phyloP scores from a whole-genome alignment of 306 rosid genomes.

The Psophocarpus tetragonolobus region DNA sequence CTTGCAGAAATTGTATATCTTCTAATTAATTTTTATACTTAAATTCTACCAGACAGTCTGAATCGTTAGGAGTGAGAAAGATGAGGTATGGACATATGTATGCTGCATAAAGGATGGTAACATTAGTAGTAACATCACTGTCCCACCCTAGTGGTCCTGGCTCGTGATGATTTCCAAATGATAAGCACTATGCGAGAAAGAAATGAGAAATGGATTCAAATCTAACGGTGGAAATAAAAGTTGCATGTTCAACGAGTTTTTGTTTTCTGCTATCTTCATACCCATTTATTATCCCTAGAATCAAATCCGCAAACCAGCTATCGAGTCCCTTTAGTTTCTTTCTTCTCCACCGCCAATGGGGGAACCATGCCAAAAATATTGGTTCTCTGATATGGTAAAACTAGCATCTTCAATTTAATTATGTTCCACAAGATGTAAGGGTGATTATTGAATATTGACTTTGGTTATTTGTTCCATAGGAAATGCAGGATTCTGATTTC shows the following conservation, averaged over 20 bases:
- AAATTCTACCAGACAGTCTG: not conserved
- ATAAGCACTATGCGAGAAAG: not conserved
- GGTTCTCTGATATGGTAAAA: conserved; percentile 36
- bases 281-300: not conserved
- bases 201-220: not conserved
- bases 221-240: conserved; percentile 31
- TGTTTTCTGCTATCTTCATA: not conserved
- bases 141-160: not conserved
- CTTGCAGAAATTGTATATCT: not conserved
- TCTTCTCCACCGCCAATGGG: conserved; percentile 21
- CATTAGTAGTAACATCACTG: conserved; percentile 25
- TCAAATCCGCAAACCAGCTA: not conserved
- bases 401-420: not conserved
- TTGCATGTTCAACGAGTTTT: conserved; percentile 40
- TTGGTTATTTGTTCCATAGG: not conserved
- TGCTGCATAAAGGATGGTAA: not conserved
- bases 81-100: not conserved
- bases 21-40: not conserved
- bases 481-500: conserved; percentile 22
- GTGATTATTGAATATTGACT: not conserved
- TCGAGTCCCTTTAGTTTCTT: not conserved
- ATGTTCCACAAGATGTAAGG: not conserved
- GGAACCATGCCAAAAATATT: conserved; percentile 32
- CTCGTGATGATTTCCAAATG: conserved; percentile 22
- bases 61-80: not conserved